These are phyloP conservation scores for Trifolium repens DNA, from an alignment of 306 rosid genomes.

Conservation along the genomic window DNA sequence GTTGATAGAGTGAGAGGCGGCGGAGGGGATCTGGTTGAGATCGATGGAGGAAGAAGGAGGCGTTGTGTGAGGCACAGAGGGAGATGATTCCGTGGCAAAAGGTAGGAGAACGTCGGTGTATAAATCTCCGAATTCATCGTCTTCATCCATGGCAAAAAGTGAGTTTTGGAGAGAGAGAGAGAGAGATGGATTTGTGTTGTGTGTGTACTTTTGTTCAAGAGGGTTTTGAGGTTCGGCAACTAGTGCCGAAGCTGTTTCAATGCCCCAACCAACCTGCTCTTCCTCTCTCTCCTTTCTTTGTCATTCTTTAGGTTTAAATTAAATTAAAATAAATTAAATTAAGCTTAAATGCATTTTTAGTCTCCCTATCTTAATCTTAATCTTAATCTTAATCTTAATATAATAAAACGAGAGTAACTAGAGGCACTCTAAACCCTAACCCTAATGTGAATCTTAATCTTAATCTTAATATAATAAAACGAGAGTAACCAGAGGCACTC, in stretches of 20 bases:
- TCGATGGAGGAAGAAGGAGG: slow-evolving; percentile 61
- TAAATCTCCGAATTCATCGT: slow-evolving; percentile 99
- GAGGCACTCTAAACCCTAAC: too few species aligned
- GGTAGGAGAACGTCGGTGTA: slow-evolving; percentile 89
- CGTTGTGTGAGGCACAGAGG: slow-evolving; percentile 39
- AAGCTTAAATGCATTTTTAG: too few species aligned
- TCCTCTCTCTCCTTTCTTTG: neutral
- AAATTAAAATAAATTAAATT: too few species aligned
- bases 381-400: too few species aligned
- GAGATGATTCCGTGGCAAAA: slow-evolving; percentile 55
- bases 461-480: too few species aligned
- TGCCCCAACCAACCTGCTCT: slow-evolving; percentile 4
- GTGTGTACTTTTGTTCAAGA: slow-evolving; percentile 3
- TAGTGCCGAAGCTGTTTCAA: slow-evolving; percentile 19
- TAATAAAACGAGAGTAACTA: too few species aligned
- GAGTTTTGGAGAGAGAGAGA: neutral
- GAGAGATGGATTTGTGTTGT: neutral
- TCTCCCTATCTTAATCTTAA: too few species aligned
- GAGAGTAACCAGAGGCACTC: too few species aligned
- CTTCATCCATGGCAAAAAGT: slow-evolving; percentile 80
- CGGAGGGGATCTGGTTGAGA: slow-evolving; percentile 59
- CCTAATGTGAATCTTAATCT: too few species aligned
- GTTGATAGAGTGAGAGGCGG: slow-evolving; percentile 49
- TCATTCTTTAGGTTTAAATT: slow-evolving; percentile 17
- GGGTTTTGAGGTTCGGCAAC: slow-evolving; percentile 47